Base-by-base conservation (phyloP, 495 filamentous ascomycete species). In the Penicillium parvum region DNA sequence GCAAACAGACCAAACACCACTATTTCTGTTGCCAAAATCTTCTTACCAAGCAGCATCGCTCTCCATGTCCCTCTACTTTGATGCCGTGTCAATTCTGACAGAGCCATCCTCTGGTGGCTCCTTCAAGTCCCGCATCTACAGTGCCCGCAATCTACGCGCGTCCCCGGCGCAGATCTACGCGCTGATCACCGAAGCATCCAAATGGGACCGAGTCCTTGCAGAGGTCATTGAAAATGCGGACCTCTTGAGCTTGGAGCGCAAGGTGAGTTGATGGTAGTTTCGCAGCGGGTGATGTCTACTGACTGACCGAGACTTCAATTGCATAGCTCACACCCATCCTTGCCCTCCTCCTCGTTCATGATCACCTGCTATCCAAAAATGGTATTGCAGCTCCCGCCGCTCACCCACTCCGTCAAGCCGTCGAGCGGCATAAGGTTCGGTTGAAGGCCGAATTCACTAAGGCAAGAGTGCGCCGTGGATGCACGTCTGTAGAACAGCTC, bases 11-110 rank as follows among this genome's bases (percentile, higher is more conserved):
- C n/a, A n/a, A n/a, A n/a, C n/a, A n/a, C n/a, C n/a, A n/a, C n/a
- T n/a, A n/a, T n/a, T n/a, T n/a, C 23, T 19, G 18, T 23, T 19
- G 6, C 23, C 23, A 27, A 20, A 35, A 14, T 35, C 16, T 34
- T 14, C 33, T 29, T 19, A 16, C 34, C 21, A 19, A 28, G 7
- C 33, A 17, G 20, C 11, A 15, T 29, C n/a, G 12, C 19, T 16
- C 48, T 32, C 45, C 30, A 94, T 98, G 92, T 95, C 91, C 34
- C 86, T 98, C 45, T 98, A 98, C 66, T 84, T 92, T 61, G 92
- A 98, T 65, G 84, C 89, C 17, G 88, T 86, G 3, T 66, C 73
- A 7, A 66, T 96, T 28, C 68, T 98, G 36, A 77, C 77, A 3
- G 75, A 75, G 12, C 65, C 81, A n/a, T 76, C 77, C 10, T 58